These are phyloP conservation scores for Ceratocystis destructans DNA, from an alignment of 2,329 filamentous ascomycete species.

Conservation along the genomic window DNA sequence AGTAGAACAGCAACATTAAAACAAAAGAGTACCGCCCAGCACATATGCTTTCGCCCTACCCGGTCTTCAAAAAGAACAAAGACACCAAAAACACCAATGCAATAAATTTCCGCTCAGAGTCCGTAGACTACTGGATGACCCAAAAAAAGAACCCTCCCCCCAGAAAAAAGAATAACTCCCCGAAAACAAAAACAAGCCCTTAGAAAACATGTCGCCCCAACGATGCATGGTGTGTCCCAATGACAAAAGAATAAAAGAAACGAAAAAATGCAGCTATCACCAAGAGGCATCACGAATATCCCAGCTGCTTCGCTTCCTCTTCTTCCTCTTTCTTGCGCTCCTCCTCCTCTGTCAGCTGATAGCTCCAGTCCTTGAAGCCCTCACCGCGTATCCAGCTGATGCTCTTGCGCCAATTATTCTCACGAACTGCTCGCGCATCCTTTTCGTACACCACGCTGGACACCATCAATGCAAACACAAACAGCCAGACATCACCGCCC, in stretches of 20 bases:
- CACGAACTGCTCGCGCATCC: conserved; percentile 52
- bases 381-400: conserved; percentile 63
- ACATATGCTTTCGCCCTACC: background rate
- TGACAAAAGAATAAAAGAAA: background rate
- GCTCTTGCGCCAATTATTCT: conserved; percentile 54
- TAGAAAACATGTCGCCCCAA: background rate
- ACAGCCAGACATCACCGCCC: conserved; percentile 73
- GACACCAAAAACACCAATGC: background rate
- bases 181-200: background rate
- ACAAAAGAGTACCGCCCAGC: background rate
- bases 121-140: background rate
- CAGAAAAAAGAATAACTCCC: background rate
- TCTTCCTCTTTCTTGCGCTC: conserved; percentile 26
- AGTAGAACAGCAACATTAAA: background rate
- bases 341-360: conserved; percentile 38
- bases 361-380: conserved; percentile 55
- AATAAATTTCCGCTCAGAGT: background rate
- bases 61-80: background rate
- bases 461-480: conserved; percentile 64
- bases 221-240: background rate
- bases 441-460: conserved; percentile 67
- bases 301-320: conserved; percentile 21
- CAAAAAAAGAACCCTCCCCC: background rate
- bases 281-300: conserved; percentile 21
- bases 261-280: background rate